Evolutionary conservation across 768 basidiomycete genomes (phyloP).

Genomic region (Serpula lacrymans): DNA sequence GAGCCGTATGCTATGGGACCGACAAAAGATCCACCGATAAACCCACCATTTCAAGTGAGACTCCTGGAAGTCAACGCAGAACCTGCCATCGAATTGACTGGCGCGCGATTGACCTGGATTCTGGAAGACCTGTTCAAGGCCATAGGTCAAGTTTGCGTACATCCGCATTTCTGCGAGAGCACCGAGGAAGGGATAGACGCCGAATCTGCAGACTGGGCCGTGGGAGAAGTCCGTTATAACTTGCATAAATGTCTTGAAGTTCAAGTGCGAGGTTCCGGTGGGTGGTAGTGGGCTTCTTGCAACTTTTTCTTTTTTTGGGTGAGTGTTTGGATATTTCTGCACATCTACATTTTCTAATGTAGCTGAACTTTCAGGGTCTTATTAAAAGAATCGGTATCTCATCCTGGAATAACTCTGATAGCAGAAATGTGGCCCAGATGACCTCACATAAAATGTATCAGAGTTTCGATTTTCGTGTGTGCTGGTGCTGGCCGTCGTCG

Average conservation of each 20-base stretch:
- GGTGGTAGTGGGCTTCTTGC: slow-evolving; percentile 7
- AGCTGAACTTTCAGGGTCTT: no score
- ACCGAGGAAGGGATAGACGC: slow-evolving; percentile 2
- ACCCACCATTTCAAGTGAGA: slow-evolving; percentile 51
- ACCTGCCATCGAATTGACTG: slow-evolving; percentile 93
- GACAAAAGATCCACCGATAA: slow-evolving; percentile 10
- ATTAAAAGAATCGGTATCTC: no score
- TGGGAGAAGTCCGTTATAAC: slow-evolving; percentile 50
- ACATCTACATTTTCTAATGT: no score
- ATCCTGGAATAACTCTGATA: no score
- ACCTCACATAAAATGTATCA: no score
- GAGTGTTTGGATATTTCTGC: no score
- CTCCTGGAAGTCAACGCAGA: slow-evolving; percentile 93
- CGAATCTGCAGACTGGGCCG: slow-evolving; percentile 34
- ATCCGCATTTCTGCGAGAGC: slow-evolving; percentile 52
- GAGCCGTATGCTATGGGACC: slow-evolving; percentile 14
- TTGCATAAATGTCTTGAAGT: slow-evolving; percentile 69
- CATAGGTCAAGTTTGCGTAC: slow-evolving; percentile 64
- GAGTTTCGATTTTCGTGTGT: no score
- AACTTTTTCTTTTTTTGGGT: no score
- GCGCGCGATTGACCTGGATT: slow-evolving; percentile 75
- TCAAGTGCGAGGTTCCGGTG: slow-evolving; percentile 35
- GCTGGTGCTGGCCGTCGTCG: no score
- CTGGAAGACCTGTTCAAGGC: slow-evolving; percentile 76
- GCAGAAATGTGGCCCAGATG: no score